Evolutionary conservation across 768 basidiomycete species (phyloP).

Genomic region (Psilocybe cubensis): DNA sequence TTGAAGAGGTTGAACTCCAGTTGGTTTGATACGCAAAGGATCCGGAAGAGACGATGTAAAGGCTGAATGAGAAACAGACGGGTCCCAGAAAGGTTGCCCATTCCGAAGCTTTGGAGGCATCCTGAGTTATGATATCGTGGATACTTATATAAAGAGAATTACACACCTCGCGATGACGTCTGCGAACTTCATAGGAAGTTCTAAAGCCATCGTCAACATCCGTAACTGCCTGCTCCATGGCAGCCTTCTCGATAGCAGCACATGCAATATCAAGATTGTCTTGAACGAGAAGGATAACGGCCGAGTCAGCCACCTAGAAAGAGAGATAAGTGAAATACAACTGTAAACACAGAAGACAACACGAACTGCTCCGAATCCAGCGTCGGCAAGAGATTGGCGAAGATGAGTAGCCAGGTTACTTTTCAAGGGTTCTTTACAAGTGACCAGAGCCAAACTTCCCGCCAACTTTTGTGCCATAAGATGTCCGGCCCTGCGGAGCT

Average conservation of each 20-base stretch:
- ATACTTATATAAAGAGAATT: not conserved
- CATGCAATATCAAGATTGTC: conserved; percentile 96
- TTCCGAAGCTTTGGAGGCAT: conserved; percentile 57
- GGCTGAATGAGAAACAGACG: conserved; percentile 67
- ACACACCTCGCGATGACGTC: conserved; percentile 84
- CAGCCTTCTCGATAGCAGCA: conserved; percentile 93
- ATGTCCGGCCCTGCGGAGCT: conserved; percentile 89
- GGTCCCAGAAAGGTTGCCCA: conserved; percentile 89
- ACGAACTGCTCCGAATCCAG: conserved; percentile 85
- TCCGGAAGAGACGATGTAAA: conserved; percentile 83
- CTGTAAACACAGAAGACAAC: not conserved
- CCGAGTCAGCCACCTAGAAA: conserved; percentile 71
- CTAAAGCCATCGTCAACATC: conserved; percentile 93
- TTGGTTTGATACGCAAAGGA: conserved; percentile 81
- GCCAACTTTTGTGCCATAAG: conserved; percentile 97
- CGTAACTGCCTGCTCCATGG: conserved; percentile 92
- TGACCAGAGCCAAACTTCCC: conserved; percentile 93
- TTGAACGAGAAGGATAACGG: conserved; percentile 76
- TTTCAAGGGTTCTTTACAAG: conserved; percentile 96
- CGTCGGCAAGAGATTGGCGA: conserved; percentile 79
- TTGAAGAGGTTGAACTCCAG: conserved; percentile 83
- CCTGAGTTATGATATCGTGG: not conserved
- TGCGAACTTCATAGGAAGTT: conserved; percentile 78
- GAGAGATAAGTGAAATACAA: conserved; percentile 8
- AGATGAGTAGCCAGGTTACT: conserved; percentile 90